Base-by-base conservation (phyloP, 2,329 filamentous ascomycete species). In the Pleomassaria siparia region DNA sequence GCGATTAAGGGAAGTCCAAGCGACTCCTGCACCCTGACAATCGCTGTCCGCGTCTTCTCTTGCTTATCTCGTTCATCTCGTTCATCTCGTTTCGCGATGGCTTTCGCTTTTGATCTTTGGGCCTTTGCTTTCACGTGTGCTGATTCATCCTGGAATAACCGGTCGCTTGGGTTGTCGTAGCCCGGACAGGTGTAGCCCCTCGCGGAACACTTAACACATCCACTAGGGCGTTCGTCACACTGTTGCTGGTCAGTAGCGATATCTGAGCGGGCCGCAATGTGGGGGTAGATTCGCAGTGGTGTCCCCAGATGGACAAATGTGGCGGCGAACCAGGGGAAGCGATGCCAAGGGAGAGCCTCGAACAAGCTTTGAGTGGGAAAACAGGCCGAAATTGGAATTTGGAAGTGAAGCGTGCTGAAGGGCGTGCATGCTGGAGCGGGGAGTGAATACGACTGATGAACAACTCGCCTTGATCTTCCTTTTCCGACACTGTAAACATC, bases 401-500 rank as follows among this genome's bases (percentile, higher is more conserved):
- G 33, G n/a, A n/a, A n/a, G 30, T 7, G 6, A 7, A 33, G 36
- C 9, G 15, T 13, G 22, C 36, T n/a, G 36, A 24, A 39, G 16
- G 36, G 13, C 5, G 6, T 25, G 9, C 13, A 25, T 21, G 16
- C 11, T 24, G 35, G n/a, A n/a, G n/a, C 4, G 8, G 15, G 9
- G 16, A 9, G n/a, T n/a, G 4, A 18, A 37, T 20, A 37, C 9
- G 7, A 25, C 25, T 42, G 18, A 15, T 26, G 37, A 4, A 3
- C 15, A 13, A 51, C 64, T 46, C 41, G 73, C 71, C 59, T 71
- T 72, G 35, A 73, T 64, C 50, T 73, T 74, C 39, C 71, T 64
- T 41, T 72, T 62, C n/a, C 71, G 64, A 53, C 72, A 74, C 40
- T 54, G 66, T 40, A 58, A 58, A 42, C 66, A 68, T 5, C 64